Evolutionary conservation across 306 rosid genomes (phyloP).

Genomic region (Sindora glabra): DNA sequence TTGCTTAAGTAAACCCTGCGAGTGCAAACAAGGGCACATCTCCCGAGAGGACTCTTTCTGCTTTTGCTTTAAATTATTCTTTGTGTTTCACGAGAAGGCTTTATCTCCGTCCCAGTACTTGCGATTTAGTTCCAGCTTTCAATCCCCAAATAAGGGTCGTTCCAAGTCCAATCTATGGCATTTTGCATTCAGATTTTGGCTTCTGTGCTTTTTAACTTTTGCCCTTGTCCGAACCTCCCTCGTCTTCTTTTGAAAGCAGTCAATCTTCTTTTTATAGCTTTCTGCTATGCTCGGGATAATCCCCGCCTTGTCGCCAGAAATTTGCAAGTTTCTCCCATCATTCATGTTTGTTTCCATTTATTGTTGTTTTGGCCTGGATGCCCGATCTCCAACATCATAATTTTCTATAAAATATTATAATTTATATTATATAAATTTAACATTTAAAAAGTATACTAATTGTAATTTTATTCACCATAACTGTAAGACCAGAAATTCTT

Average conservation of each 20-base stretch:
- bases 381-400: conserved; percentile 11
- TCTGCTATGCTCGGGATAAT: conserved; percentile 1
- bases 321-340: conserved; percentile 10
- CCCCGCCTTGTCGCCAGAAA: conserved; percentile 18
- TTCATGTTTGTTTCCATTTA: not conserved
- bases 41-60: conserved; percentile 35
- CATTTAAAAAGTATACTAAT: too few species aligned
- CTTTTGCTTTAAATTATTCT: conserved; percentile 28
- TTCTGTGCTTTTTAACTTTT: conserved; percentile 28
- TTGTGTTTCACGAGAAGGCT: conserved; percentile 47
- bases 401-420: conserved; percentile 9
- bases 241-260: conserved; percentile 35
- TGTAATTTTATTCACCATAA: too few species aligned
- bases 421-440: too few species aligned
- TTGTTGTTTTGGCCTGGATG: conserved; percentile 3
- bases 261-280: conserved; percentile 19
- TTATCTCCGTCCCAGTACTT: not conserved
- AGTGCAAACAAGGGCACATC: conserved; percentile 67
- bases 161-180: conserved; percentile 20
- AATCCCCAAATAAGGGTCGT: conserved; percentile 35
- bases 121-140: conserved; percentile 35
- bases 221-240: conserved; percentile 21
- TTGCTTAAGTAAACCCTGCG: conserved; percentile 42
- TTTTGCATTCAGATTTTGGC: conserved; percentile 36
- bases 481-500: too few species aligned